phyloP scores from a whole-genome alignment of 2,329 filamentous ascomycete genomes.

The Cladosporium sp. region DNA sequence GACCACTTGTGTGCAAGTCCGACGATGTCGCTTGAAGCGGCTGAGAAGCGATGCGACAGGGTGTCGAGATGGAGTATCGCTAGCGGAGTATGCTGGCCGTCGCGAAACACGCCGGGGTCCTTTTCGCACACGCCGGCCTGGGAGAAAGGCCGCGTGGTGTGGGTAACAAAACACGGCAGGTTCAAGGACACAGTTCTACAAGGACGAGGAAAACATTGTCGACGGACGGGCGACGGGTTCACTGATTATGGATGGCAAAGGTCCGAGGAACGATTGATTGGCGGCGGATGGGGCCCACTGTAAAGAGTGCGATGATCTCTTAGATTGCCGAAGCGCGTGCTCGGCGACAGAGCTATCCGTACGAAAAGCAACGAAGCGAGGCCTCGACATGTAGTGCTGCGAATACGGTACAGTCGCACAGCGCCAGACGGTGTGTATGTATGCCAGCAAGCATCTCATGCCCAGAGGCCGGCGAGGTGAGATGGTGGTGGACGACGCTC shows the following conservation, averaged over 20 bases:
- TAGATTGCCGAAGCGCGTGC: conserved; percentile 6
- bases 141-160: background rate
- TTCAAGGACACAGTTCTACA: background rate
- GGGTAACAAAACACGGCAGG: background rate
- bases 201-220: background rate
- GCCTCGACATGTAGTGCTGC: background rate
- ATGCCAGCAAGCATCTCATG: no score
- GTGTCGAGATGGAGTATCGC: background rate
- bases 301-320: conserved; percentile 5
- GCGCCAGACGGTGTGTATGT: no score
- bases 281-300: background rate
- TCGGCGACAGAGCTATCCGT: background rate
- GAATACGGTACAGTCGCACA: no score
- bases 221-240: background rate
- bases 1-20: background rate
- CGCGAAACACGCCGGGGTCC: no score
- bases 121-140: background rate
- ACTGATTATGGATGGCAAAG: background rate
- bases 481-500: no score
- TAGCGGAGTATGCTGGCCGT: background rate
- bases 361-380: background rate
- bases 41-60: background rate
- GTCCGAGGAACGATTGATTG: conserved; percentile 1
- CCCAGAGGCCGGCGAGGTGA: no score
- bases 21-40: background rate